Base-by-base conservation (phyloP, 2,329 filamentous ascomycete species). In the Hypoxylon sp. region DNA sequence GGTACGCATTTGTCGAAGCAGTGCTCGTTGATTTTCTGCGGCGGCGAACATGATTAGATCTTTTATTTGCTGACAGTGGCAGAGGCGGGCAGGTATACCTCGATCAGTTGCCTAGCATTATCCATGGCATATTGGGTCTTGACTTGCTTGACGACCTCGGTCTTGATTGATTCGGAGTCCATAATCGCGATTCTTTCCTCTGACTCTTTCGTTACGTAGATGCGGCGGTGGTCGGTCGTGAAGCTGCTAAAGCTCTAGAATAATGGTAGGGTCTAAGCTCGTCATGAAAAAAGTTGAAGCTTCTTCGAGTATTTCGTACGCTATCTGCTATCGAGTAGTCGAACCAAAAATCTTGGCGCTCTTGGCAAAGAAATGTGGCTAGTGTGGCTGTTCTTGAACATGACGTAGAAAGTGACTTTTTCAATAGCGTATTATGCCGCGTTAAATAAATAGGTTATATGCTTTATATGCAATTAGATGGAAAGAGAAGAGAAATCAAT, bases 1-100 rank as follows among this genome's bases (percentile, higher is more conserved):
- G 90, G 84, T 14, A 94, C 81, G 79, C 92, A 95, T 77, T 88
- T 89, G 48, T 92, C 87, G 81, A 93, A 95, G 83, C 92, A 95
- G 80, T 90, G 89, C 73, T 91, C 86, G 80, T 93, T 92, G 78
- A 94, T 85, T 87, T 92, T 93, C 90, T 93, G 64, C 24, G 18
- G 18, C 14, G 20, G 36, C 1, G 20, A 22, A 51, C 11, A 36
- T 24, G 49, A 24, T 64, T 50, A 64, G 61, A 26, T 45, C 54
- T 52, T 57, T 49, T 42, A 12, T 16, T 9, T 58, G 14, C 12
- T 16, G 5, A 22, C 4, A 16, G n/a, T 9, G 6, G 28, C 16
- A 16, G 28, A 50, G 38, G 28, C 42, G 54, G 22, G 16, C 30
- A 49, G 74, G 74, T 82, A 57, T 82, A 91, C 91, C 79, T 90